Conservation (phyloP, 106 monocot species). For the Amphibolis antarctica region DNA sequence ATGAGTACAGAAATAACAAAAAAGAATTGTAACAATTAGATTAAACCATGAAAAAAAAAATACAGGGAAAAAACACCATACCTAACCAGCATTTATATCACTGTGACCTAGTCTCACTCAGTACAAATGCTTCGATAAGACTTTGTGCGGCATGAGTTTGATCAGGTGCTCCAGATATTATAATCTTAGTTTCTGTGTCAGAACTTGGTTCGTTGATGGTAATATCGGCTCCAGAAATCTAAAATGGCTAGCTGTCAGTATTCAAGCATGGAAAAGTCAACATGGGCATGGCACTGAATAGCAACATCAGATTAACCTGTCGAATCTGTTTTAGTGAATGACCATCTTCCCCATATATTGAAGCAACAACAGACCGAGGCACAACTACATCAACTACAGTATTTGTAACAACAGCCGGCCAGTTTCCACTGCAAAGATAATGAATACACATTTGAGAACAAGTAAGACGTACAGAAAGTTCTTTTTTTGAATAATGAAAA, state of each 20-base stretch:
- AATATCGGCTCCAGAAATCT: constrained; percentile 96
- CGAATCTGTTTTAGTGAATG: constrained; percentile 55
- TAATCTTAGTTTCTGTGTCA: constrained; percentile 61
- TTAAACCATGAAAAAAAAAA: neutral
- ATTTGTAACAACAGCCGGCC: constrained; percentile 39
- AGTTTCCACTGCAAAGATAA: constrained; percentile 34
- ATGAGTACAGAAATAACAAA: neutral
- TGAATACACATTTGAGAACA: constrained; percentile 5
- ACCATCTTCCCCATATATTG: constrained; percentile 91
- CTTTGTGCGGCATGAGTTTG: constrained; percentile 93
- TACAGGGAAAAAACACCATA: neutral
- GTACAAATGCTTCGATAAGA: constrained; percentile 93
- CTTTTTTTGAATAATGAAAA: no score
- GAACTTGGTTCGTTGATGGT: constrained; percentile 72
- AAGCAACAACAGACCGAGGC: constrained; percentile 53
- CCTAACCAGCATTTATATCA: constrained; percentile 19
- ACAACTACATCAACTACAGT: constrained; percentile 76
- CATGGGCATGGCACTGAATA: neutral
- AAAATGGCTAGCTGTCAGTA: constrained; percentile 2
- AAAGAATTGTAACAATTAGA: neutral
- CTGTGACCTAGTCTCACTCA: constrained; percentile 43
- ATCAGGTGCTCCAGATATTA: constrained; percentile 89
- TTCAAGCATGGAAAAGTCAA: neutral
- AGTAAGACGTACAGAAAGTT: no score
- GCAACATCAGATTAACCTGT: constrained; percentile 36